Conservation (phyloP, 257 asterid species). For the Jasminum sambac region DNA sequence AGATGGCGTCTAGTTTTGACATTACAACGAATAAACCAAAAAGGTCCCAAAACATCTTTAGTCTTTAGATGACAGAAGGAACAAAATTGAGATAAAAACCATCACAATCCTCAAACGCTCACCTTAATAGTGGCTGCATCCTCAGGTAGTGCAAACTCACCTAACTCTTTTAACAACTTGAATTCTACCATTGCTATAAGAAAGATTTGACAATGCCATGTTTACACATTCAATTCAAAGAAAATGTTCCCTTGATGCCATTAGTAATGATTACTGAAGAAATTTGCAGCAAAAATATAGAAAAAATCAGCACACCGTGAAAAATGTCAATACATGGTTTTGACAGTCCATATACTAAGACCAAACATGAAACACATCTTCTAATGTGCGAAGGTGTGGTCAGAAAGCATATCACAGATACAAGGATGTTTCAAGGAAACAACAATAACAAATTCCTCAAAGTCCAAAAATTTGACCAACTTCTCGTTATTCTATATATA, state of each 20-base stretch:
- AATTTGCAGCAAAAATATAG: slow-evolving; percentile 22
- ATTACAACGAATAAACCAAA: neutral
- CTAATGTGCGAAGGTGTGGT: slow-evolving; percentile 20
- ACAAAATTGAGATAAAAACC: neutral
- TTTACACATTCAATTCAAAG: slow-evolving; percentile 1
- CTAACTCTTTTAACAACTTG: slow-evolving; percentile 28
- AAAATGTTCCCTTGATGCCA: neutral
- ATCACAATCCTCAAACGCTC: too few relatives aligned
- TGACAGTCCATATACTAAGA: slow-evolving; percentile 30
- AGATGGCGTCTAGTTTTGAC: neutral
- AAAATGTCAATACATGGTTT: slow-evolving; percentile 16
- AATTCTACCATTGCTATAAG: neutral
- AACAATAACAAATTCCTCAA: slow-evolving; percentile 25
- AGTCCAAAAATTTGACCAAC: slow-evolving; percentile 33
- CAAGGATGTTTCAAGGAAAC: slow-evolving; percentile 32
- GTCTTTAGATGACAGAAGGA: neutral
- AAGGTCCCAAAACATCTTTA: neutral
- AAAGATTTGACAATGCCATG: neutral
- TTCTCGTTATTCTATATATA: neutral
- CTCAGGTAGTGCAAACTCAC: slow-evolving; percentile 33
- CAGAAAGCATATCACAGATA: slow-evolving; percentile 24
- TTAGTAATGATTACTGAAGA: slow-evolving; percentile 36
- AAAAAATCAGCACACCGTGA: neutral
- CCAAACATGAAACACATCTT: neutral
- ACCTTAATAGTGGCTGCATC: slow-evolving; percentile 15